A percentile compares a stretch with the other conserved stretches of the same genome.
Conservation (phyloP, 805 yeast genomes). For the Yamadazyma nakazawae region DNA sequence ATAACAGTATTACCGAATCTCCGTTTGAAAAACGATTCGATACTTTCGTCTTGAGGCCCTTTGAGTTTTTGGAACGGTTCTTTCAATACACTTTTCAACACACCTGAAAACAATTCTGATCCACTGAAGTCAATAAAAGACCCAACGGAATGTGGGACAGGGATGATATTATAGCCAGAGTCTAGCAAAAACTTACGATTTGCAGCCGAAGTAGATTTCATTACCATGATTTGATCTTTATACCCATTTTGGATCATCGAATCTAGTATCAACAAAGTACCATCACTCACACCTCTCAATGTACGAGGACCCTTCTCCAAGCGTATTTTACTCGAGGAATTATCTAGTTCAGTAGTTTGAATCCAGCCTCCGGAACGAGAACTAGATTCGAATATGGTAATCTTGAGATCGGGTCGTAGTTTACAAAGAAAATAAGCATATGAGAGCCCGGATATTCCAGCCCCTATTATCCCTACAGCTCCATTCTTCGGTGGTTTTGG, state of each 20-base stretch:
- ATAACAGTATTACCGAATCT: constrained; percentile 59
- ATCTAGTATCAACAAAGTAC: constrained; percentile 67
- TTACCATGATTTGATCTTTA: constrained; percentile 52
- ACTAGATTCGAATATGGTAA: constrained; percentile 59
- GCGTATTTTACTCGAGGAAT: constrained; percentile 23
- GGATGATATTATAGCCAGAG: constrained; percentile 44
- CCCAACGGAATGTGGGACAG: constrained; percentile 48
- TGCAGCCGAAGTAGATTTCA: constrained; percentile 56
- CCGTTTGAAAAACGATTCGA: constrained; percentile 62
- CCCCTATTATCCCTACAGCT: constrained; percentile 73
- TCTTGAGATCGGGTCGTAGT: constrained; percentile 71
- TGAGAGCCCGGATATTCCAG: constrained; percentile 84
- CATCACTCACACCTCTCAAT: constrained; percentile 76
- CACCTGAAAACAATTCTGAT: constrained; percentile 44
- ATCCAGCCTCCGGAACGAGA: constrained; percentile 78
- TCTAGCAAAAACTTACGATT: constrained; percentile 67
- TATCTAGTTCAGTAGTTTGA: constrained; percentile 41
- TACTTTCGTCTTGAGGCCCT: constrained; percentile 58
- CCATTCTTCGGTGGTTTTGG: constrained; percentile 26
- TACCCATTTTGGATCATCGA: constrained; percentile 48
- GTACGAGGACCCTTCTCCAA: constrained; percentile 93
- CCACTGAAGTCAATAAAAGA: constrained; percentile 21
- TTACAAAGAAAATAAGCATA: constrained; percentile 64
- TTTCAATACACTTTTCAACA: constrained; percentile 41
- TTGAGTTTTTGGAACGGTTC: constrained; percentile 47